These are phyloP conservation scores for Russula olivacea DNA, from an alignment of 768 basidiomycete genomes.

Conservation along the genomic window DNA sequence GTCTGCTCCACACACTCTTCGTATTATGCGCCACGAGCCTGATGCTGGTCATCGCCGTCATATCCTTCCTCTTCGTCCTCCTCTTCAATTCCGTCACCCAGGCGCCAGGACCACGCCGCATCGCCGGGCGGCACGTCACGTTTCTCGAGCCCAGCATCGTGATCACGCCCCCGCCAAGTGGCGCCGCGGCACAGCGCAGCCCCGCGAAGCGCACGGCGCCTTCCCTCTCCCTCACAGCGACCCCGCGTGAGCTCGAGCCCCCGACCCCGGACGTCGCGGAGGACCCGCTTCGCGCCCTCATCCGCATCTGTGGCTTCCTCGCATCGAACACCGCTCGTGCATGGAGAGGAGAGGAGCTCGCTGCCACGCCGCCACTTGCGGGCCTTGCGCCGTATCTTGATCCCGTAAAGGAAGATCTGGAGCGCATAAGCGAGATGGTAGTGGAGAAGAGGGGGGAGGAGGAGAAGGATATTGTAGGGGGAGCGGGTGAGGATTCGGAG, in stretches of 20 bases:
- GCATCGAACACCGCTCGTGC: conserved; percentile 6
- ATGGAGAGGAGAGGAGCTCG: conserved; percentile 1
- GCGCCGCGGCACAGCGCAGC: neutral
- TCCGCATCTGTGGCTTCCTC: conserved; percentile 13
- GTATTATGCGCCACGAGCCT: conserved; percentile 13
- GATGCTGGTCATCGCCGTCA: conserved; percentile 2
- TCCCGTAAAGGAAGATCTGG: conserved; percentile 5
- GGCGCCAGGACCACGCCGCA: neutral
- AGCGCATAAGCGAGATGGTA: conserved; percentile 5
- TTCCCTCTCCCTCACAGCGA: conserved; percentile 13
- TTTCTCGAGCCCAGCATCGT: conserved; percentile 8
- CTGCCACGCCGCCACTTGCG: conserved; percentile 9
- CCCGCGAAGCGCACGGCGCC: neutral
- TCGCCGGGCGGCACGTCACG: neutral
- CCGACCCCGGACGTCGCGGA: conserved; percentile 14
- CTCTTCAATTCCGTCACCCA: neutral
- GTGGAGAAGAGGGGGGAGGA: neutral
- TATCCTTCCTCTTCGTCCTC: conserved; percentile 8
- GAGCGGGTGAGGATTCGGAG: neutral
- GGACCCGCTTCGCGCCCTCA: conserved; percentile 14
- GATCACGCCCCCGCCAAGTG: neutral
- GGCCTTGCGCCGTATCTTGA: conserved; percentile 12
- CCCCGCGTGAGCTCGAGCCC: conserved; percentile 17
- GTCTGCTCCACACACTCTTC: conserved; percentile 6
- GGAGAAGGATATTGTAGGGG: neutral